Percentiles rank a stretch among this genome's conserved stretches.
These are phyloP conservation scores for Larix kaempferi DNA, from an alignment of 75 land plant species.

Conservation along the genomic window DNA sequence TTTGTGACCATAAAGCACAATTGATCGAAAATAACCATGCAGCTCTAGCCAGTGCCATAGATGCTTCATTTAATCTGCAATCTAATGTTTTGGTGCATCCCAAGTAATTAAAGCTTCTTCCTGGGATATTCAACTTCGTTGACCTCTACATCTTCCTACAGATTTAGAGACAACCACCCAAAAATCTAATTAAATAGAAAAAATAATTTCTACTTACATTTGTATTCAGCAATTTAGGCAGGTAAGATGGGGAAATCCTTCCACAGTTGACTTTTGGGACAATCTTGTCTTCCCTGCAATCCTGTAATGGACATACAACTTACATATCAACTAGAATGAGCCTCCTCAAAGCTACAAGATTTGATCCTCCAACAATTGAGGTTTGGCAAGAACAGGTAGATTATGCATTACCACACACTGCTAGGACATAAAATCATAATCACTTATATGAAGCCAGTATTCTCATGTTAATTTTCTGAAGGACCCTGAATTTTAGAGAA, in stretches of 20 bases:
- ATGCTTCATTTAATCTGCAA: constrained; percentile 3
- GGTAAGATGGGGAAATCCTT: too few species aligned
- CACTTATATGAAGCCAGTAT: neutral
- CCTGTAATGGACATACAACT: neutral
- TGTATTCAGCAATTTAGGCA: too few species aligned
- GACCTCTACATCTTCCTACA: too few species aligned
- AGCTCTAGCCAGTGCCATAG: neutral
- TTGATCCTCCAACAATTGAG: neutral
- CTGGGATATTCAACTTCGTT: too few species aligned
- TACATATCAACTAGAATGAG: neutral
- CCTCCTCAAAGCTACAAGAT: neutral
- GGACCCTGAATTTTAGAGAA: neutral
- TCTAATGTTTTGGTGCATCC: constrained; percentile 1
- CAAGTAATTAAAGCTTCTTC: too few species aligned
- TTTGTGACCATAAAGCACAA: neutral
- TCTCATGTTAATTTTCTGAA: neutral
- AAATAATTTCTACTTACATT: too few species aligned
- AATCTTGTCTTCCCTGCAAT: neutral
- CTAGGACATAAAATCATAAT: neutral
- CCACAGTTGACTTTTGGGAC: neutral
- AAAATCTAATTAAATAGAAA: too few species aligned
- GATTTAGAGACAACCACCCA: too few species aligned
- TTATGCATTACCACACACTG: neutral
- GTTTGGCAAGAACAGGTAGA: neutral
- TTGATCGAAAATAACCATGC: neutral